These are phyloP conservation scores for Exophiala sp. DNA, from an alignment of 2,329 filamentous ascomycete genomes.

Conservation along the genomic window DNA sequence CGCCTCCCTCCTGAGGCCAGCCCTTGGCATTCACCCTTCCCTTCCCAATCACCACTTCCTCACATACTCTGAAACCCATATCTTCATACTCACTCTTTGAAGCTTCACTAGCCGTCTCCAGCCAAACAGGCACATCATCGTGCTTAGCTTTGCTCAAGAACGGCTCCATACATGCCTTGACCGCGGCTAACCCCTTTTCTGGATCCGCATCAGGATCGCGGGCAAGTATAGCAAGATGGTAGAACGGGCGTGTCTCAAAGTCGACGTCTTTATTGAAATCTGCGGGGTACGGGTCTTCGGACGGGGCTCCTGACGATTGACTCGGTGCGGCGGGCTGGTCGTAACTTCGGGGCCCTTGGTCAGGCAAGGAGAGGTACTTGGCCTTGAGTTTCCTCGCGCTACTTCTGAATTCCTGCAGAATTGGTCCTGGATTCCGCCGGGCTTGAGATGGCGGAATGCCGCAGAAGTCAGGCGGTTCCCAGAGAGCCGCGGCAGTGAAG, in stretches of 20 bases:
- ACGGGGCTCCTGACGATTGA: conserved; percentile 26
- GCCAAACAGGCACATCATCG: conserved; percentile 24
- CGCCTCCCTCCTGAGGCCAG: conserved; percentile 24
- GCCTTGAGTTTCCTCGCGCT: conserved; percentile 23
- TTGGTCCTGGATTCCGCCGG: conserved; percentile 25
- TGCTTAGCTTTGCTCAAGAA: conserved; percentile 24
- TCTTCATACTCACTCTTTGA: conserved; percentile 24
- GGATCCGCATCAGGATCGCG: conserved; percentile 15
- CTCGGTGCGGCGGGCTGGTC: conserved; percentile 27
- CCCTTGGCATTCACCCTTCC: conserved; percentile 22
- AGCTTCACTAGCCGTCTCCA: conserved; percentile 22
- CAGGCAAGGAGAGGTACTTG: conserved; percentile 26
- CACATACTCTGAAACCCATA: conserved; percentile 25
- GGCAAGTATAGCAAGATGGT: conserved; percentile 26
- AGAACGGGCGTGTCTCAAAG: conserved; percentile 26
- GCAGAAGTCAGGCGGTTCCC: conserved; percentile 29
- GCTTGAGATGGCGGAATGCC: conserved; percentile 27
- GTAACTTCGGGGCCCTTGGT: conserved; percentile 26
- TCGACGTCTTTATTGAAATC: conserved; percentile 29
- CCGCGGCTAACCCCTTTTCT: conserved; percentile 14
- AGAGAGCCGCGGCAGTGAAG: conserved; percentile 26
- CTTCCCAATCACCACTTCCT: conserved; percentile 26
- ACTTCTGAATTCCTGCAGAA: conserved; percentile 25
- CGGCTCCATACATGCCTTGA: conserved; percentile 20
- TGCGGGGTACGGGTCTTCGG: conserved; percentile 27